Conservation (phyloP, 257 asterid genomes). For the Eustoma russellianum region DNA sequence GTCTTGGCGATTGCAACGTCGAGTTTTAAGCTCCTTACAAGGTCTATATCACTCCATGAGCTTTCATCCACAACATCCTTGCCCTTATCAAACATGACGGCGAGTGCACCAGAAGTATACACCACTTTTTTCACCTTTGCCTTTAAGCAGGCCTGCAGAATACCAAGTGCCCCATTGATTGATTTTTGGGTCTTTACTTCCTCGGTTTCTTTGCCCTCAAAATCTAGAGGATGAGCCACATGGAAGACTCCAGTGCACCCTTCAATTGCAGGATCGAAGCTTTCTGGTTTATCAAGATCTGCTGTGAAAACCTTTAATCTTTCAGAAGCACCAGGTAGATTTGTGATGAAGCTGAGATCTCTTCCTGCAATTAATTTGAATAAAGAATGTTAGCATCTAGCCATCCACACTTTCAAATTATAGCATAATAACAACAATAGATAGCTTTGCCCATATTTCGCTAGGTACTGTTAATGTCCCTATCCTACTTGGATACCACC, state of each 20-base stretch:
- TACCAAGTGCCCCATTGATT: constrained; percentile 24
- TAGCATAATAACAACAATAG: too few species aligned
- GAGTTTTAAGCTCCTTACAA: constrained; percentile 5
- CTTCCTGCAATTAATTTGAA: constrained; percentile 2
- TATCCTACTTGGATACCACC: too few species aligned
- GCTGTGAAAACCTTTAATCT: constrained; percentile 13
- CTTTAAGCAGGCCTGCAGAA: constrained; percentile 38
- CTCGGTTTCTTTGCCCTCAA: constrained; percentile 35
- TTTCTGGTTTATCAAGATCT: constrained; percentile 13
- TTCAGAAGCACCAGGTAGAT: constrained; percentile 17
- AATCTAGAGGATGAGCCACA: constrained; percentile 48
- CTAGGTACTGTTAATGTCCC: too few species aligned
- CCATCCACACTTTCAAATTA: too few species aligned
- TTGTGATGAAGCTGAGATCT: constrained; percentile 11
- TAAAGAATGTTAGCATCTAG: too few species aligned
- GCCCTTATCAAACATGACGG: constrained; percentile 6
- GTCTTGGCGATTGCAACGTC: constrained; percentile 29
- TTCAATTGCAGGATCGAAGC: constrained; percentile 10
- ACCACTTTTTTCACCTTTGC: constrained; percentile 39
- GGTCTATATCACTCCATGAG: constrained; percentile 35
- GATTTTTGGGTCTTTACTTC: constrained; percentile 25
- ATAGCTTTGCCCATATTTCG: too few species aligned
- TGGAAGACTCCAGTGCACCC: constrained; percentile 16
- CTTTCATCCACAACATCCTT: constrained; percentile 23
- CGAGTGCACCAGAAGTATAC: constrained; percentile 29